A percentile compares a stretch with the other conserved stretches of the same genome.
phyloP scores from a whole-genome alignment of 805 yeast species.

The Barnettozyma vustinii region DNA sequence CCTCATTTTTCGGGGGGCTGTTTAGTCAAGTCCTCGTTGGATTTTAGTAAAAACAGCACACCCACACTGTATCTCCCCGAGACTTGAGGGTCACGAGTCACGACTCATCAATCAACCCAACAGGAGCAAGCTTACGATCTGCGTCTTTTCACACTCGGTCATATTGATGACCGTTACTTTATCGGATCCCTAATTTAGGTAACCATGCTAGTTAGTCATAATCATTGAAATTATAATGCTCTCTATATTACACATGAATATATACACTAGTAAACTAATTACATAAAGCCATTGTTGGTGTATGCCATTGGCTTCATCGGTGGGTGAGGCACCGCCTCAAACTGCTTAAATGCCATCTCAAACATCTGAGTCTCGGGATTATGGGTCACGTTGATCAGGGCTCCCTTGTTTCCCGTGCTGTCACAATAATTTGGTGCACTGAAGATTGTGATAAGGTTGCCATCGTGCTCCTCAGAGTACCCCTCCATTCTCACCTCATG shows the following conservation, averaged over 20 bases:
- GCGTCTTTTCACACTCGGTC: background rate
- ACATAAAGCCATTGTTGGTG: slow-evolving; percentile 32
- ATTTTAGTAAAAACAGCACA: background rate
- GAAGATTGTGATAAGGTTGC: slow-evolving; percentile 86
- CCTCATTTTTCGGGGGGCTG: background rate
- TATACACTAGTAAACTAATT: background rate
- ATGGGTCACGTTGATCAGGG: slow-evolving; percentile 67
- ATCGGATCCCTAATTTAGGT: background rate
- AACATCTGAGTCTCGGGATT: slow-evolving; percentile 14
- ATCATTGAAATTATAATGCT: background rate
- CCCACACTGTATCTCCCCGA: background rate
- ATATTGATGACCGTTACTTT: too few species aligned
- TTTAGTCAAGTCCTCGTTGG: background rate
- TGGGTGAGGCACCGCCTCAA: slow-evolving; percentile 86
- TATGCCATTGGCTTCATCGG: slow-evolving; percentile 93
- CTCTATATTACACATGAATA: background rate
- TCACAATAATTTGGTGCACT: slow-evolving; percentile 98
- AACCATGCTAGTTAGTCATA: background rate
- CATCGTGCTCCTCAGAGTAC: slow-evolving; percentile 81
- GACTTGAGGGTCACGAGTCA: background rate
- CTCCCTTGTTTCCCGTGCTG: slow-evolving; percentile 85
- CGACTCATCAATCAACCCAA: background rate
- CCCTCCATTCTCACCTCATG: slow-evolving; percentile 96
- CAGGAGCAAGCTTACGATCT: background rate
- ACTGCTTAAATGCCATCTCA: slow-evolving; percentile 52